Percentiles rank a stretch among this genome's conserved stretches.
These are phyloP conservation scores for Articulospora tetracladia DNA, from an alignment of 495 filamentous ascomycete species.

Conservation along the genomic window DNA sequence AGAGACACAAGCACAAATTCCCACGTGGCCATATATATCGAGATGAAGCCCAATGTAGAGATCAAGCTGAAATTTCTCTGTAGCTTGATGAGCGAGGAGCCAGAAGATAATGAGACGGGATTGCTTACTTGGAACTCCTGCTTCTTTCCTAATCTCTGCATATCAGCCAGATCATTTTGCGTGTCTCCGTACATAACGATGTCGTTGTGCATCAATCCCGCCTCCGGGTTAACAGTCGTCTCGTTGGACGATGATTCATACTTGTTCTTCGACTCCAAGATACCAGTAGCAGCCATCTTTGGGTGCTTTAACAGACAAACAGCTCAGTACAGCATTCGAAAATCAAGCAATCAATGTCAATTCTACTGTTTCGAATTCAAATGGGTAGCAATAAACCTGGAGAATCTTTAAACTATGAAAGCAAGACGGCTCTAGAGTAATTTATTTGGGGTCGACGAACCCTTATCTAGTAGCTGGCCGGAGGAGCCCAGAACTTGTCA, in stretches of 20 bases:
- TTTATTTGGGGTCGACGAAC: not conserved
- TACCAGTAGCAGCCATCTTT: not conserved
- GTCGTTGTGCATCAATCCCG: not conserved
- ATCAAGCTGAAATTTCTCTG: conserved; percentile 41
- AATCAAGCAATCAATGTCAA: too few relatives aligned
- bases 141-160: conserved; percentile 20
- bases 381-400: not conserved
- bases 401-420: not conserved
- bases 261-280: not conserved
- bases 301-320: not conserved
- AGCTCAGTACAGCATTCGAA: not conserved
- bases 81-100: not conserved
- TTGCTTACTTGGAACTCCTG: conserved; percentile 25
- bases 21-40: conserved; percentile 41
- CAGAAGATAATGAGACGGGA: conserved; percentile 34
- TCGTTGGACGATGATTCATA: conserved; percentile 2
- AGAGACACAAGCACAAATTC: conserved; percentile 37
- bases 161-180: conserved; percentile 13
- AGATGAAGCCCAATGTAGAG: conserved; percentile 43
- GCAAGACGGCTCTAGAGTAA: not conserved
- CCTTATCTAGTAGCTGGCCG: not conserved
- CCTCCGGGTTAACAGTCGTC: conserved; percentile 1
- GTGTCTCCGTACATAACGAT: not conserved
- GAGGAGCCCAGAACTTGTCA: not conserved
- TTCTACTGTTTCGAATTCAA: too few relatives aligned